phyloP scores from a whole-genome alignment of 2,329 filamentous ascomycete genomes.

The Metarhizium album region DNA sequence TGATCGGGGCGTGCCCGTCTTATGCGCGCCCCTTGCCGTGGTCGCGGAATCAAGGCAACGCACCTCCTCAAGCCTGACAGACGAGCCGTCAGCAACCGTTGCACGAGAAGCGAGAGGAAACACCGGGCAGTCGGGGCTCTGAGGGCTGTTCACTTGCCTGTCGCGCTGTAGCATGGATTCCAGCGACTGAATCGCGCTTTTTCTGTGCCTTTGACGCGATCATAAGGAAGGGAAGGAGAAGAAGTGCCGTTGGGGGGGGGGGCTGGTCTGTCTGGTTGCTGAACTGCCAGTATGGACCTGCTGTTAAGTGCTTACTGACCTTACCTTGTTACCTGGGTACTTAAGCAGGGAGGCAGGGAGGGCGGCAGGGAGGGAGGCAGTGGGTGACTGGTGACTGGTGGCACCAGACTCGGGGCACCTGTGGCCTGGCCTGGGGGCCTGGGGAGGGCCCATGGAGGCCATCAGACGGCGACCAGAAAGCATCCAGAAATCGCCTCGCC shows the following conservation, averaged over 20 bases:
- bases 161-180: slow-evolving; percentile 21
- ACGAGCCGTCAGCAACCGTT: slow-evolving; percentile 8
- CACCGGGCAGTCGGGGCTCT: not conserved
- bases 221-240: slow-evolving; percentile 12
- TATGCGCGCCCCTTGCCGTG: slow-evolving; percentile 4
- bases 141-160: slow-evolving; percentile 16
- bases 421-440: too few relatives aligned
- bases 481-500: too few relatives aligned
- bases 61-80: slow-evolving; percentile 20
- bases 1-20: not conserved
- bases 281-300: too few relatives aligned
- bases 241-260: slow-evolving; percentile 1
- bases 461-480: too few relatives aligned
- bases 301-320: too few relatives aligned
- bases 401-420: too few relatives aligned
- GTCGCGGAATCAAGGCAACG: slow-evolving; percentile 13
- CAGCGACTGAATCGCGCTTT: slow-evolving; percentile 22
- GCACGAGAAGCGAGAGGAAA: not conserved
- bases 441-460: too few relatives aligned
- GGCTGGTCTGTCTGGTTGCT: slow-evolving; percentile 8
- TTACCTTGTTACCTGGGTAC: too few relatives aligned
- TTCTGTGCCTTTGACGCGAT: slow-evolving; percentile 19
- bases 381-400: too few relatives aligned
- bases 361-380: too few relatives aligned
- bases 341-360: too few relatives aligned